Evolutionary conservation across 1,284 basidiomycete genomes (phyloP), one percentile per base, ranked within the genome.

Genomic region (Moesziomyces antarcticus): DNA sequence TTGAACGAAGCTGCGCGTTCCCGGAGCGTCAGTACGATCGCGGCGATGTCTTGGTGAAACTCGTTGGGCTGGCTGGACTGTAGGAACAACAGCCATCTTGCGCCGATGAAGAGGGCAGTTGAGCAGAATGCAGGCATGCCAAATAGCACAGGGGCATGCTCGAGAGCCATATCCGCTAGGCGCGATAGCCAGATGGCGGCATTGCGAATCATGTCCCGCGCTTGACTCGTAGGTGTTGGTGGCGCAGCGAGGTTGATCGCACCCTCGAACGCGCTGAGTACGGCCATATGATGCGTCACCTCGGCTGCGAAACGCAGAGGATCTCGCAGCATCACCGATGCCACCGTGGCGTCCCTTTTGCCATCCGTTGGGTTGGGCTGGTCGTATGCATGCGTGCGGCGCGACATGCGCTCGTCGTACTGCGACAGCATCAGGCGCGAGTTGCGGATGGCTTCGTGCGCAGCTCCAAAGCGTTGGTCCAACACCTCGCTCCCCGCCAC

Each of bases 391-490:
- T 47, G 56, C 9, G 52, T 46, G 5, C 57, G 51, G 14, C 44
- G 25, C 0, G 50, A 11, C 7, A 27, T 50, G 3, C 58, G 47
- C 21, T 68, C 65, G 30, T 68, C 65, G 27, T 57, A 68, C 5
- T 57, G 54, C 18, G 65, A 61, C n/a, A 68, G 58, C 65, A 68
- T 68, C 46, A 46, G 49, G 3, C 65, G 47, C 16, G 58, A 68
- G 24, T 68, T 56, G 43, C 65, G 58, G 18, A 68, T 62, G 40
- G 50, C 30, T 21, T 65, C 61, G 30, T 57, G 60, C 6, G 57
- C 61, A 27, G 56, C 56, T 3, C 27, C 1, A 21, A 70, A 65
- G 1, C 46, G 50, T 2, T 41, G 24, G 11, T 59, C 56, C 6
- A 30, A 47, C 7, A 47, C 43, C 7, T 60, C 55, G 18, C 40